A percentile compares a stretch with the other conserved stretches of the same genome.
Conservation (phyloP, 257 asterid species). For the Anisodus acutangulus region DNA sequence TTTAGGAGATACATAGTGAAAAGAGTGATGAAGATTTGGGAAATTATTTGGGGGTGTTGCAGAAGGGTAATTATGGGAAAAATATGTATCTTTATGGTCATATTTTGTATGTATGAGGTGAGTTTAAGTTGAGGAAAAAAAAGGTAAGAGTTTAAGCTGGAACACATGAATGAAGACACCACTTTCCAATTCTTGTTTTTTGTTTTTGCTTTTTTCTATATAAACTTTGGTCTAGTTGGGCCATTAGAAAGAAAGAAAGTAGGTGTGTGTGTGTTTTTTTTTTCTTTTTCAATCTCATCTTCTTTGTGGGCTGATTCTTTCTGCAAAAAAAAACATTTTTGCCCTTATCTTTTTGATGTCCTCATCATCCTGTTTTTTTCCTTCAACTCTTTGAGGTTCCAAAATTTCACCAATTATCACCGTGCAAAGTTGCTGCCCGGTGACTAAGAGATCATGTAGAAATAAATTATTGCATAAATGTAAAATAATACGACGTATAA, state of each 20-base stretch:
- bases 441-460: too few species aligned
- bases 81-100: slow-evolving; percentile 14
- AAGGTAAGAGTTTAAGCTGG: slow-evolving; percentile 36
- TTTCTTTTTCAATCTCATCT: slow-evolving; percentile 8
- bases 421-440: too few species aligned
- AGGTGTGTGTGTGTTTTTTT: slow-evolving; percentile 31
- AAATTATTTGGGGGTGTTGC: slow-evolving; percentile 54
- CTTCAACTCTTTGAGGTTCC: neutral
- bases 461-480: too few species aligned
- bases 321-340: slow-evolving; percentile 22
- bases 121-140: neutral
- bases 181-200: neutral
- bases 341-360: neutral
- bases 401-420: neutral
- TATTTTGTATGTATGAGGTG: neutral
- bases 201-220: slow-evolving; percentile 29
- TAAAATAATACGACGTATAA: too few species aligned
- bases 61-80: slow-evolving; percentile 72
- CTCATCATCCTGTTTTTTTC: neutral
- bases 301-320: slow-evolving; percentile 21
- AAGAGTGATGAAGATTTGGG: slow-evolving; percentile 40
- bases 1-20: neutral
- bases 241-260: slow-evolving; percentile 36
- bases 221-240: slow-evolving; percentile 56
- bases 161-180: slow-evolving; percentile 45